Conservation (phyloP, 2,329 filamentous ascomycete genomes). For the Pseudogymnoascus pannorum region DNA sequence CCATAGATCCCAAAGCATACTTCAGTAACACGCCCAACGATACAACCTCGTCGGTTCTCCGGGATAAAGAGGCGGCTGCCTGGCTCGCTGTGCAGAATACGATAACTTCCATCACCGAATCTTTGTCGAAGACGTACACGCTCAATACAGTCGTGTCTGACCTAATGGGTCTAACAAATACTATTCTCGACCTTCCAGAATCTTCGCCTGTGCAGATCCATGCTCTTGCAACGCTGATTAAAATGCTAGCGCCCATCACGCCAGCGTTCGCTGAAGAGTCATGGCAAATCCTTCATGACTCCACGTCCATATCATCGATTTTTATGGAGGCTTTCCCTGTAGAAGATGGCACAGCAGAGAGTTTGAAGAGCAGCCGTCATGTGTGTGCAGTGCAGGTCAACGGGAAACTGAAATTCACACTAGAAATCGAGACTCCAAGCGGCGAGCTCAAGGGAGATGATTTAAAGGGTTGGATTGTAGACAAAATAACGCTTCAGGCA, state of each 20-base stretch:
- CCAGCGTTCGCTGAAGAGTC: constrained; percentile 77
- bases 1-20: constrained; percentile 20
- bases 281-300: constrained; percentile 53
- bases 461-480: constrained; percentile 54
- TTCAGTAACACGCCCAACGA: constrained; percentile 21
- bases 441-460: constrained; percentile 34
- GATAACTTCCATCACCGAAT: constrained; percentile 58
- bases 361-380: constrained; percentile 42
- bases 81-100: constrained; percentile 62
- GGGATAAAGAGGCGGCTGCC: constrained; percentile 32
- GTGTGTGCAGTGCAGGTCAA: constrained; percentile 69
- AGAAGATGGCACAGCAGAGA: constrained; percentile 42
- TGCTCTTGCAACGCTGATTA: constrained; percentile 51
- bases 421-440: constrained; percentile 52
- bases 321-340: constrained; percentile 50
- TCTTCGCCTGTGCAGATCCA: constrained; percentile 36
- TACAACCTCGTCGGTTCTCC: constrained; percentile 19
- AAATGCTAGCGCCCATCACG: constrained; percentile 70
- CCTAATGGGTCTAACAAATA: constrained; percentile 74
- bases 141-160: constrained; percentile 81
- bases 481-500: constrained; percentile 50
- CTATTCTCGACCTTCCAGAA: constrained; percentile 15
- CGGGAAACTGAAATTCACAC: constrained; percentile 64
- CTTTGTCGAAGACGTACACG: constrained; percentile 64
- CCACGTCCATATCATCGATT: constrained; percentile 33